Base-by-base conservation (phyloP, 169 alveolate genomes). In the Plasmodium vivax region DNA sequence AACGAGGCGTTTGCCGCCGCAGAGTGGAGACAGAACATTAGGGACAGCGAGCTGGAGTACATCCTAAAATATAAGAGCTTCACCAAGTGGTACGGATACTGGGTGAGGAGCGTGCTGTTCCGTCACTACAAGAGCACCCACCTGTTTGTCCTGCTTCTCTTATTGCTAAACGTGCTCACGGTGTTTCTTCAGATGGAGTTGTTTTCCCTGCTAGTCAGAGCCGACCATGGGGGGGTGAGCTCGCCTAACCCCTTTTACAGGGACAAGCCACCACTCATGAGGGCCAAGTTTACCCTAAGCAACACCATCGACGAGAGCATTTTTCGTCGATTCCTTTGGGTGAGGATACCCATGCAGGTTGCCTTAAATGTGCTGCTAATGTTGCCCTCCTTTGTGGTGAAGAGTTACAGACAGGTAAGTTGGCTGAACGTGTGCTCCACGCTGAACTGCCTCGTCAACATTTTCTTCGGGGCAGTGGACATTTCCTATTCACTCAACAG, bases 31-130 rank as follows among this genome's bases (percentile, higher is more conserved):
- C 38, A 58, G 27, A 79, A 19, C 38, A 90, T 82, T 47, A 74
- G 72, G 10, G 91, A 90, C 74, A 90, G 73, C 73, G 94, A 90
- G 73, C 19, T 90, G 56, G 91, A 90, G 23, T 79, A 90, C 73
- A 90, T 90, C 62, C 36, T 90, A 81, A 90, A 90, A 23, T 90
- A 90, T 82, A 90, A 81, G 12, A 90, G 41, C 73, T 90, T 90
- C 45, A 90, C 54, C 36, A 82, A 71, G 36, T 90, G 94, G 94
- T 90, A 90, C 74, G 45, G 51, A 68, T 71, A 90, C 41, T 90
- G 94, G 94, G 91, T 90, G 30, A 90, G 82, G 34, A 56, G 41
- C 3, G 30, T 90, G 74, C 41, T 80, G 82, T 90, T 58, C 58
- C 54, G 56, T 81, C 81, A 81, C 72, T 90, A 80, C 54, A 90